Evolutionary conservation across 306 rosid genomes (phyloP).

Genomic region (Castanea sativa): DNA sequence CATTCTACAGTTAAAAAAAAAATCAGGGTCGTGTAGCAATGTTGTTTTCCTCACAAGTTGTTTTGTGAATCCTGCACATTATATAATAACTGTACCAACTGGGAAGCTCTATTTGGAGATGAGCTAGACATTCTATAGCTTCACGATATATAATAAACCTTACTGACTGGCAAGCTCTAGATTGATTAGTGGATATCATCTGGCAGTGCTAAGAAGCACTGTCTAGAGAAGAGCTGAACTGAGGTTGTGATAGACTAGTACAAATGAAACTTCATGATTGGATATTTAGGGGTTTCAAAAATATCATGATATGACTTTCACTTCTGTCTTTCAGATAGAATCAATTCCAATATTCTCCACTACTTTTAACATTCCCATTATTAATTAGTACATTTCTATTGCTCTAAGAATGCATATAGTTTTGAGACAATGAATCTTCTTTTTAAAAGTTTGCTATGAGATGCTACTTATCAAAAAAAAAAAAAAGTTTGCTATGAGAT

Average conservation of each 20-base stretch:
- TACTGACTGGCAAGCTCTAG: background rate
- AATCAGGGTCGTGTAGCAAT: background rate
- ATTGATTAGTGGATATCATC: background rate
- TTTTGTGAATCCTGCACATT: background rate
- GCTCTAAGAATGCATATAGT: constrained; percentile 12
- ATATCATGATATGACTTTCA: background rate
- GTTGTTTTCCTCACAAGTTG: background rate
- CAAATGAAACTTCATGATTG: constrained; percentile 11
- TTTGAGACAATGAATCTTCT: constrained; percentile 10
- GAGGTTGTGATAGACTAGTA: constrained; percentile 15
- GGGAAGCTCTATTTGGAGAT: background rate
- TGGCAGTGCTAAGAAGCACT: constrained; percentile 8
- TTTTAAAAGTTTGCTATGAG: constrained; percentile 10
- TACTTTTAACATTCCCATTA: background rate
- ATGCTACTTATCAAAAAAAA: background rate
- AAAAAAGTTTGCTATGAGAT: constrained; percentile 11
- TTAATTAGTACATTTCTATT: constrained; percentile 3
- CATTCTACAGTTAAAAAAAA: background rate
- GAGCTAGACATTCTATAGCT: background rate
- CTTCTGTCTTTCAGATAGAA: constrained; percentile 20
- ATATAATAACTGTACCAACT: background rate
- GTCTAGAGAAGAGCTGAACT: constrained; percentile 2
- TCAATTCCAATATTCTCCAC: constrained; percentile 15
- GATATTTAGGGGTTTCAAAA: background rate
- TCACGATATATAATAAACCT: background rate